Conservation (phyloP, 345 rosid species). For the Citrus maxima region DNA sequence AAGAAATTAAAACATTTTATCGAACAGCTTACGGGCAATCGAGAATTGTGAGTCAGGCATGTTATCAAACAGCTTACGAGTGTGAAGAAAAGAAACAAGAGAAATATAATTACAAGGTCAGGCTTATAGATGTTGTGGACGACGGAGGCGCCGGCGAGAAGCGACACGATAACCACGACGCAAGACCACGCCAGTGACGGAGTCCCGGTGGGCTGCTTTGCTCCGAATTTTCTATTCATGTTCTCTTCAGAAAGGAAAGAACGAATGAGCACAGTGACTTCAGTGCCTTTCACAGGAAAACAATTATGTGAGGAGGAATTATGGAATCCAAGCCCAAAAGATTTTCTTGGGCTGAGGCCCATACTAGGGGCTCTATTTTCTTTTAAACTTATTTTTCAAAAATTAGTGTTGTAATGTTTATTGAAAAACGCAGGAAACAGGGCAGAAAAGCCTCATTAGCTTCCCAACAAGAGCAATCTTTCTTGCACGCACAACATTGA, state of each 20-base stretch:
- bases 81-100: background rate
- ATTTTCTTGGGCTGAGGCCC: too few relatives aligned
- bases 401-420: too few relatives aligned
- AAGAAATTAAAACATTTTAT: background rate
- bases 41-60: conserved; percentile 14
- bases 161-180: conserved; percentile 55
- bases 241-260: background rate
- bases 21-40: background rate
- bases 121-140: conserved; percentile 73
- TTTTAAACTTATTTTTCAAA: too few relatives aligned
- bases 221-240: conserved; percentile 54
- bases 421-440: too few relatives aligned
- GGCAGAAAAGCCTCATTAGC: too few relatives aligned
- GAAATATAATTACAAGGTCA: conserved; percentile 39
- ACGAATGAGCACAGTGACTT: background rate
- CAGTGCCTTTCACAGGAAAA: too few relatives aligned
- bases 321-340: too few relatives aligned
- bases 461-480: too few relatives aligned
- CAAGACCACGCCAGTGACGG: conserved; percentile 65
- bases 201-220: conserved; percentile 56
- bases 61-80: conserved; percentile 39
- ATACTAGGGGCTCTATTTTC: too few relatives aligned
- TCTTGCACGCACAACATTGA: too few relatives aligned
- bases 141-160: conserved; percentile 70
- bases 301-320: too few relatives aligned